These are phyloP conservation scores for Geum urbanum DNA, from an alignment of 306 rosid genomes.

Conservation along the genomic window DNA sequence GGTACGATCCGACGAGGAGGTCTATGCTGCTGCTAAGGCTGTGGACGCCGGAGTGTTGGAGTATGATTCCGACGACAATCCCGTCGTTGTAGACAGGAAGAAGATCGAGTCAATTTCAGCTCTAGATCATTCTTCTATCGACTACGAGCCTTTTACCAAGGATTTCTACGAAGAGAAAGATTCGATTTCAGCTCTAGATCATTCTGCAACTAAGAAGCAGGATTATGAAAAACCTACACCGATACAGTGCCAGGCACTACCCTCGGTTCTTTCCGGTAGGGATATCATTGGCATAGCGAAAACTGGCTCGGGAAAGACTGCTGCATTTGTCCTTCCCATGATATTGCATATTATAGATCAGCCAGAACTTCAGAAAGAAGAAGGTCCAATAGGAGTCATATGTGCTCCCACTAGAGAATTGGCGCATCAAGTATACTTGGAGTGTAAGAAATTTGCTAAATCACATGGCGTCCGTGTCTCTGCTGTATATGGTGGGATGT, in stretches of 20 bases:
- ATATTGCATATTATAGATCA: slow-evolving; percentile 95
- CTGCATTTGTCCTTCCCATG: slow-evolving; percentile 98
- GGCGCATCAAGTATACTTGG: slow-evolving; percentile 89
- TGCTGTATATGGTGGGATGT: slow-evolving; percentile 99
- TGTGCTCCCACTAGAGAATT: slow-evolving; percentile 98
- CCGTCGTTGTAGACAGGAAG: slow-evolving; percentile 68
- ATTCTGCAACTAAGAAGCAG: slow-evolving; percentile 85
- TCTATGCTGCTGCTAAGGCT: slow-evolving; percentile 95
- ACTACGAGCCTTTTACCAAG: slow-evolving; percentile 75
- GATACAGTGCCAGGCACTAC: slow-evolving; percentile 90
- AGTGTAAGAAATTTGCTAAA: slow-evolving; percentile 84
- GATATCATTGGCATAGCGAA: slow-evolving; percentile 94
- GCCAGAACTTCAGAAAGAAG: slow-evolving; percentile 95
- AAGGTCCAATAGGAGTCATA: slow-evolving; percentile 97
- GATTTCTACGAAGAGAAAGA: slow-evolving; percentile 87
- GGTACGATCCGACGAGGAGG: slow-evolving; percentile 95
- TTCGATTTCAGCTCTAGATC: slow-evolving; percentile 76
- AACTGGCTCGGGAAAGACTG: slow-evolving; percentile 99
- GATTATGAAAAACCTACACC: slow-evolving; percentile 87
- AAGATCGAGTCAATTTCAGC: slow-evolving; percentile 84
- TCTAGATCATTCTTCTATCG: slow-evolving; percentile 77
- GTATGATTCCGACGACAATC: slow-evolving; percentile 93
- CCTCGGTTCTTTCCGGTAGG: slow-evolving; percentile 81
- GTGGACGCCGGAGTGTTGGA: slow-evolving; percentile 89
- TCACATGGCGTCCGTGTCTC: slow-evolving; percentile 69